Evolutionary conservation across 768 basidiomycete genomes (phyloP), one percentile per base, ranked within the genome.

Genomic region (Mrakia hoshinonis): DNA sequence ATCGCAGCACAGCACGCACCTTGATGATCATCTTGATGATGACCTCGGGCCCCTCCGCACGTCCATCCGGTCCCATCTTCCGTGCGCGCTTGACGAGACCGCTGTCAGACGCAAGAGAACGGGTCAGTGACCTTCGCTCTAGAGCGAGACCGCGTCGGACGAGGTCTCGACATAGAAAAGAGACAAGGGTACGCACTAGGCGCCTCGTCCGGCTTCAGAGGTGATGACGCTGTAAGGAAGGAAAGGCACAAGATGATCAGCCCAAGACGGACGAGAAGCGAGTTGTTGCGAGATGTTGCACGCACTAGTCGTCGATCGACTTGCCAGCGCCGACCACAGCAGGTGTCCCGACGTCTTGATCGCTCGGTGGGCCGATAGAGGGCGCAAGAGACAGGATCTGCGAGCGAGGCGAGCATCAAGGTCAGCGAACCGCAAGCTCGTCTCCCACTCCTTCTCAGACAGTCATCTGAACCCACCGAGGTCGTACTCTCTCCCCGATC

Each of bases 21-120:
- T 98, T 98, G 83, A 98, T 94, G 77, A 98, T 88, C 80, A 96
- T 94, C 78, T 99, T 99, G 81, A 99, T 92, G 76, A 99, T 89
- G 72, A 96, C 81, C 47, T 89, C 87, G 4, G 92, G 92, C 76
- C 95, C 95, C n/a, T 88, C 70, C 0, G 81, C 81, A 49, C 86
- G 83, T 6, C 90, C 91, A 78, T 91, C 87, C 10, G 83, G 76
- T 47, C 83, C 84, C 74, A 88, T 88, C 77, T 93, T 90, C 73
- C 90, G 84, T 1, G 87, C 95, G 68, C 91, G 84, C 79, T 95
- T 93, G 48, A 99, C 95, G 52, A 97, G 83, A 2, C 95, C 95
- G 49, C 65, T 66, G 51, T 26, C 29, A 12, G 51, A 52, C 18
- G 39, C 2, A 20, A 24, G 47, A 52, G 11, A 26, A 34, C 2